phyloP scores from a whole-genome alignment of 1,139 yeast genomes.

The Geotrichum siamense region DNA sequence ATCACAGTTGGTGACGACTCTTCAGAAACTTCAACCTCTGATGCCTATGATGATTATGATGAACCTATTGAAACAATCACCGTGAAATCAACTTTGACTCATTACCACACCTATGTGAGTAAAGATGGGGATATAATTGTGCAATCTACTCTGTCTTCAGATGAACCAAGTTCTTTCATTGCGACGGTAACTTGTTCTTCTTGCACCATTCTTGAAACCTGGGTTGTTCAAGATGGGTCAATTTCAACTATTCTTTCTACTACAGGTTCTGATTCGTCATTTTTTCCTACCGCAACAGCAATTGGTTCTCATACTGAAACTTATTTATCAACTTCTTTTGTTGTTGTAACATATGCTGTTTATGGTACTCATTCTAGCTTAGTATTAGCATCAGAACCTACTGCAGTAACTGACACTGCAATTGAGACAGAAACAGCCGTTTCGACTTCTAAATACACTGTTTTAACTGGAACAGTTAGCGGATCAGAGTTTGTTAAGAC shows the following conservation, averaged over 20 bases:
- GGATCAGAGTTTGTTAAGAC: too few species aligned
- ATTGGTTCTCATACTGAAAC: background rate
- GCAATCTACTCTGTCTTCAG: background rate
- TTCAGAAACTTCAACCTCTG: background rate
- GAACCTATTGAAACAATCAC: background rate
- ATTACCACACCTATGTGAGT: background rate
- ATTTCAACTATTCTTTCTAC: background rate
- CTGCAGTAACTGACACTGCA: background rate
- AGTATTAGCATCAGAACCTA: background rate
- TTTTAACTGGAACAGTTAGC: too few species aligned
- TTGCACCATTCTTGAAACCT: slow-evolving; percentile 4
- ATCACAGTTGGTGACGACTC: background rate
- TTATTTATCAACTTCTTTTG: background rate
- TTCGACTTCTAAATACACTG: too few species aligned
- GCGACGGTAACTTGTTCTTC: slow-evolving; percentile 3
- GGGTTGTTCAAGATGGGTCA: background rate
- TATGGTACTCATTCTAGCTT: background rate
- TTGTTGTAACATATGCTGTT: background rate
- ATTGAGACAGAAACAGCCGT: too few species aligned
- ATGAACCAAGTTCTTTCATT: background rate
- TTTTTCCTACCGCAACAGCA: slow-evolving; percentile 1
- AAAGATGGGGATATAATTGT: background rate
- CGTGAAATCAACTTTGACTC: slow-evolving; percentile 1
- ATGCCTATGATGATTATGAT: background rate
- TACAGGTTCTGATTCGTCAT: background rate